phyloP scores from a whole-genome alignment of 768 basidiomycete species.

The Suillus brevipes region DNA sequence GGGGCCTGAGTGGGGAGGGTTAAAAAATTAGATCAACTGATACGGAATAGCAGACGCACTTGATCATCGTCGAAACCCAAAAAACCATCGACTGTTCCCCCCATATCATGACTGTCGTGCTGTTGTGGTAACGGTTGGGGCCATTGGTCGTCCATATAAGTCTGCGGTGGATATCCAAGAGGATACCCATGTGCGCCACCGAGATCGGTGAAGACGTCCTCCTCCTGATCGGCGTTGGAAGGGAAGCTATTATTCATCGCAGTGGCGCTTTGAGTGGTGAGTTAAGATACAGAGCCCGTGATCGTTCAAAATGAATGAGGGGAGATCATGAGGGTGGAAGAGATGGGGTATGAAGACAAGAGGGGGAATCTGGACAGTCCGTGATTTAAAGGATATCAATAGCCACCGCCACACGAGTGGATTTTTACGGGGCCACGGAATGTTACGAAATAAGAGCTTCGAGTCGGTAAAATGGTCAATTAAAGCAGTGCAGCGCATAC shows the following conservation, averaged over 20 bases:
- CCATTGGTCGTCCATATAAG: not conserved
- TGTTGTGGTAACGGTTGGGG: not conserved
- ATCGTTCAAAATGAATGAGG: not conserved
- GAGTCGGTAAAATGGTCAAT: constrained; percentile 5
- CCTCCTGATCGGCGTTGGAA: not conserved
- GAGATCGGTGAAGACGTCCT: not conserved
- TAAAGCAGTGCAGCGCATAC: constrained; percentile 22
- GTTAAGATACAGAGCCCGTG: not conserved
- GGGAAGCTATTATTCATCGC: not conserved
- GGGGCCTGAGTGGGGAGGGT: not conserved
- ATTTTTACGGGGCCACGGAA: constrained; percentile 21
- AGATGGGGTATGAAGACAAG: not conserved
- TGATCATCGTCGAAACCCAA: not conserved
- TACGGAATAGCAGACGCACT: not conserved
- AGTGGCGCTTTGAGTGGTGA: not conserved
- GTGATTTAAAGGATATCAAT: constrained; percentile 24
- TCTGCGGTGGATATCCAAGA: not conserved
- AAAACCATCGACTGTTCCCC: not conserved
- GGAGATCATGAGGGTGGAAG: constrained; percentile 4
- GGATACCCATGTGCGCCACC: not conserved
- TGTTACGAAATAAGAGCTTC: constrained; percentile 21
- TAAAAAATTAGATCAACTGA: not conserved
- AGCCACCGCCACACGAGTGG: constrained; percentile 12
- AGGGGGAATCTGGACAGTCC: constrained; percentile 10
- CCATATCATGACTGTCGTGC: not conserved